Conservation (phyloP, 2,329 filamentous ascomycete species). For the Ophiostoma angusticollis region DNA sequence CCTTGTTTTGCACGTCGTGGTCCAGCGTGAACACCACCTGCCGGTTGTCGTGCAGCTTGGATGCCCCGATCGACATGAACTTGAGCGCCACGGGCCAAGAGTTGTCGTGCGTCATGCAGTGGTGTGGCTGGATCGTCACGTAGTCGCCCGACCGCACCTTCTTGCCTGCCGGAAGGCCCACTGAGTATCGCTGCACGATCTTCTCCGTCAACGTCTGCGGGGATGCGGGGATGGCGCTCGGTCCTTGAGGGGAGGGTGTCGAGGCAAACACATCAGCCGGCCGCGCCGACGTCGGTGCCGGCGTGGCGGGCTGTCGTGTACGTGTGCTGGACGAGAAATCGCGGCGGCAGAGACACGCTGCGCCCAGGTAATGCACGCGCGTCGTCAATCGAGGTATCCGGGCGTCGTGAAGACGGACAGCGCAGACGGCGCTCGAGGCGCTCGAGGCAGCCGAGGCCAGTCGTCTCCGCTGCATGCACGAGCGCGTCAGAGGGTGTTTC, state of each 20-base stretch:
- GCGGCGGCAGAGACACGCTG: constrained; percentile 39
- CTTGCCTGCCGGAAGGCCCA: constrained; percentile 65
- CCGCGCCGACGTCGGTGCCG: constrained; percentile 10
- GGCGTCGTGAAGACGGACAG: not conserved
- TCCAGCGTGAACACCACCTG: constrained; percentile 79
- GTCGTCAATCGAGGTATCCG: not conserved
- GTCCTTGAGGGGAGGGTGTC: constrained; percentile 7
- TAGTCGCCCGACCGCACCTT: constrained; percentile 71
- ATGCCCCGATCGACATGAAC: constrained; percentile 72
- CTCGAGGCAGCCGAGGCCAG: constrained; percentile 2
- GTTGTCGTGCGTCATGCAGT: constrained; percentile 72
- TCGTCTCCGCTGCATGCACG: constrained; percentile 3
- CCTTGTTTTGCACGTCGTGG: constrained; percentile 80
- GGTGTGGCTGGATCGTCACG: constrained; percentile 58
- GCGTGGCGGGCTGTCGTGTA: not conserved
- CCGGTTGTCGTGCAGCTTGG: constrained; percentile 53
- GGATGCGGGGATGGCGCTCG: constrained; percentile 1
- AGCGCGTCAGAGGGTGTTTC: too few relatives aligned
- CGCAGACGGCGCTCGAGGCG: not conserved
- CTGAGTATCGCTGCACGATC: constrained; percentile 71
- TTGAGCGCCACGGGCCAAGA: constrained; percentile 41
- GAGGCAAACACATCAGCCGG: too few relatives aligned
- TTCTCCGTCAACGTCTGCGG: constrained; percentile 85
- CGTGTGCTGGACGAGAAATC: constrained; percentile 32
- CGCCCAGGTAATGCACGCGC: not conserved